Evolutionary conservation across 306 rosid species (phyloP).

Genomic region (Glycine tomentella): DNA sequence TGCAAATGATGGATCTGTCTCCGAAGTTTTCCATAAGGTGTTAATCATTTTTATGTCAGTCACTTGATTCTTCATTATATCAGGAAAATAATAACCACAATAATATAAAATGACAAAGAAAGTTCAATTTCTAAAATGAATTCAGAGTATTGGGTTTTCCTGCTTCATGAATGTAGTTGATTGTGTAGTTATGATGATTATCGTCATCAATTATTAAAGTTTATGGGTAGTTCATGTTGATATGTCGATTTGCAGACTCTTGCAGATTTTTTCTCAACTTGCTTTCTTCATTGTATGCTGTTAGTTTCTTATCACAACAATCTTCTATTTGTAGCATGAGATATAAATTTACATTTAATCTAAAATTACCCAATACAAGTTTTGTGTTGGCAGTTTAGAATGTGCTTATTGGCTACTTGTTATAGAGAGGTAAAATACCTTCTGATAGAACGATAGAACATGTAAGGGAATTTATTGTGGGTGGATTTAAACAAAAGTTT

Average conservation of each 20-base stretch:
- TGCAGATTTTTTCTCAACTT: neutral
- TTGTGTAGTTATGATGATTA: no score
- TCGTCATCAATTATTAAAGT: conserved; percentile 23
- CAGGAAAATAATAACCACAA: neutral
- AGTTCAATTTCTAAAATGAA: conserved; percentile 16
- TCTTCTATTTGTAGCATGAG: neutral
- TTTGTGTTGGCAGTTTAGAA: conserved; percentile 20
- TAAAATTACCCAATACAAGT: conserved; percentile 4
- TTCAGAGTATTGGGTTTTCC: conserved; percentile 16
- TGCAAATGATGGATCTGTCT: conserved; percentile 91
- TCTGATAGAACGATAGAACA: neutral
- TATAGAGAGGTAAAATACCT: conserved; percentile 2
- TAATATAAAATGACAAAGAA: neutral
- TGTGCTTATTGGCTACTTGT: conserved; percentile 1
- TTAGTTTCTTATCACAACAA: conserved; percentile 6
- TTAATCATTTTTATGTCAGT: conserved; percentile 35
- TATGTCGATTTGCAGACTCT: conserved; percentile 3
- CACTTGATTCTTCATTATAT: conserved; percentile 33
- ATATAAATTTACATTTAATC: conserved; percentile 19
- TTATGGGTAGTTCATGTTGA: conserved; percentile 22
- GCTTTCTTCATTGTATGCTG: conserved; percentile 27
- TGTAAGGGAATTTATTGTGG: conserved; percentile 15
- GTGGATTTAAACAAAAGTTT: neutral
- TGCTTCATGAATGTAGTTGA: neutral
- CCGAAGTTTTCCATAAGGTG: conserved; percentile 83